Evolutionary conservation across 169 alveolate species (phyloP).

Genomic region (Eimeria falciformis): DNA sequence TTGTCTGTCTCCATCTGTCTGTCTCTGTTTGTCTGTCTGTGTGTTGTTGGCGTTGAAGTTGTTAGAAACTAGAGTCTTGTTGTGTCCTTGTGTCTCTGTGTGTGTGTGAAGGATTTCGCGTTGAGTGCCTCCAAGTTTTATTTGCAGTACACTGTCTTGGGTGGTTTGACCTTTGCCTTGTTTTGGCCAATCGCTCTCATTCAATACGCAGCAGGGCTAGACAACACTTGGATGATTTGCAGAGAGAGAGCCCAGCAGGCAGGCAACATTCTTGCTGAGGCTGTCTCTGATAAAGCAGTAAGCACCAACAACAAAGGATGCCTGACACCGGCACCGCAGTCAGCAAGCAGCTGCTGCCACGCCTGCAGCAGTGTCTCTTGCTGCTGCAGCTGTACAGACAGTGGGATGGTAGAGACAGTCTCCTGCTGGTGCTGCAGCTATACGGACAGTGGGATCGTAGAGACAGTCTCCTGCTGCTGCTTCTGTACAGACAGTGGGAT

Average conservation of each 20-base stretch:
- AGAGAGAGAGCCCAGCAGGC: constrained; percentile 92
- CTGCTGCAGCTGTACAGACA: constrained; percentile 5
- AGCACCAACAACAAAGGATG: too few species aligned
- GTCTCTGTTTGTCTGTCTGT: background rate
- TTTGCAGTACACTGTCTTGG: constrained; percentile 83
- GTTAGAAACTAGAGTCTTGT: background rate
- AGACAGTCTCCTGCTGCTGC: constrained; percentile 48
- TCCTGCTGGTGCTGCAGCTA: background rate
- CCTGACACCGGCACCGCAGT: too few species aligned
- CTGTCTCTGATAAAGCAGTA: constrained; percentile 85
- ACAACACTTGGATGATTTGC: constrained; percentile 91
- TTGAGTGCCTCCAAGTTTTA: constrained; percentile 85
- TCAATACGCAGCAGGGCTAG: constrained; percentile 91
- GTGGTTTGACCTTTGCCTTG: constrained; percentile 83
- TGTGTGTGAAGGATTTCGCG: constrained; percentile 84
- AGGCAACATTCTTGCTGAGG: constrained; percentile 92
- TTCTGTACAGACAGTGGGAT: background rate
- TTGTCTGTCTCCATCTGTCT: background rate
- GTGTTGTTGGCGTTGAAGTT: background rate
- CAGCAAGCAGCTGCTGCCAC: background rate
- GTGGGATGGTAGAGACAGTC: background rate
- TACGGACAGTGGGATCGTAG: background rate
- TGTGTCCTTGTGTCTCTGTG: background rate
- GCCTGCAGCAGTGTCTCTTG: constrained; percentile 8
- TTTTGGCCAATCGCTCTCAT: constrained; percentile 92